These are phyloP conservation scores for Scedosporium apiospermum DNA, from an alignment of 2,329 filamentous ascomycete genomes.

Conservation along the genomic window DNA sequence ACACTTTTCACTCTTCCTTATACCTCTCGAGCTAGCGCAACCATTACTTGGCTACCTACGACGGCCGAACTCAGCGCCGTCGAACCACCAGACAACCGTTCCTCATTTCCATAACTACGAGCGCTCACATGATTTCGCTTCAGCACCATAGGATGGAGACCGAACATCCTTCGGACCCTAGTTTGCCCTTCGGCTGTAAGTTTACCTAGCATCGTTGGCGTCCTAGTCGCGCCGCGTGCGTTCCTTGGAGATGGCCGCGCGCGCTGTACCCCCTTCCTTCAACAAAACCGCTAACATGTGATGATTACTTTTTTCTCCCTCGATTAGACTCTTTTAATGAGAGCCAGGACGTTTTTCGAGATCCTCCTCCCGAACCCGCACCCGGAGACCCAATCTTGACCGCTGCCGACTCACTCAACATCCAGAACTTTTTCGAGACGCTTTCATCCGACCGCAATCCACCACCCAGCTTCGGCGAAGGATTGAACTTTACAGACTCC, in stretches of 20 bases:
- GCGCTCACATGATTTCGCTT: slow-evolving; percentile 48
- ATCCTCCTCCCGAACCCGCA: slow-evolving; percentile 49
- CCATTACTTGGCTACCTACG: too few relatives aligned
- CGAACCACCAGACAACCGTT: not conserved
- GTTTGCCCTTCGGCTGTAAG: slow-evolving; percentile 58
- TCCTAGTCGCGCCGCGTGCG: not conserved
- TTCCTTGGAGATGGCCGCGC: not conserved
- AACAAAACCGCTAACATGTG: not conserved
- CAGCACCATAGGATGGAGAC: slow-evolving; percentile 51
- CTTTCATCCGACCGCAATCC: slow-evolving; percentile 40
- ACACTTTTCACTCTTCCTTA: not conserved
- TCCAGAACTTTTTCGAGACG: slow-evolving; percentile 49
- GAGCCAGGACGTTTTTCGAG: slow-evolving; percentile 10
- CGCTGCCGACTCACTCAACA: slow-evolving; percentile 48
- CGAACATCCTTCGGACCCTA: slow-evolving; percentile 38
- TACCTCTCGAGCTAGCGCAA: too few relatives aligned
- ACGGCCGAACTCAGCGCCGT: too few relatives aligned
- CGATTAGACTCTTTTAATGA: not conserved
- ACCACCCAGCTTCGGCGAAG: slow-evolving; percentile 40
- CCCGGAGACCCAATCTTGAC: slow-evolving; percentile 57
- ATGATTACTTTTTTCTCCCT: not conserved
- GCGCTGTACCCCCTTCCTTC: not conserved
- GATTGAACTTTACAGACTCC: slow-evolving; percentile 37
- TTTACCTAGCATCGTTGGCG: slow-evolving; percentile 12
- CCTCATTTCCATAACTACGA: slow-evolving; percentile 11